A percentile compares a stretch with the other conserved stretches of the same genome.
phyloP scores from a whole-genome alignment of 768 basidiomycete species.

The Suillus americanus region DNA sequence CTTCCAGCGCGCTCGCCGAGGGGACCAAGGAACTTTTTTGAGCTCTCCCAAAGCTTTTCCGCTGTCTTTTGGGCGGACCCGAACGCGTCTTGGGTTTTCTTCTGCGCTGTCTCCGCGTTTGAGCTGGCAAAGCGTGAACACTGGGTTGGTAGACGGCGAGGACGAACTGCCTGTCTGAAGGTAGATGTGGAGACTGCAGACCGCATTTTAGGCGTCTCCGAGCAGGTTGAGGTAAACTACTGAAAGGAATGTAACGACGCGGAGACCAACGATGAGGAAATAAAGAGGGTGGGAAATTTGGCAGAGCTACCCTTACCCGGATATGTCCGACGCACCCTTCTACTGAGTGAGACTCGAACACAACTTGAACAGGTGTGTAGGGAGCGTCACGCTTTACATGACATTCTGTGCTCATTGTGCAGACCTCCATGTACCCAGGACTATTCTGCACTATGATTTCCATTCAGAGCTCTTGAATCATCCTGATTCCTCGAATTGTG shows the following conservation, averaged over 20 bases:
- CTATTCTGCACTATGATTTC: not conserved
- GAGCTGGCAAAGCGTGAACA: slow-evolving; percentile 43
- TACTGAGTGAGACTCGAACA: not conserved
- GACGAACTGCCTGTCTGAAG: slow-evolving; percentile 23
- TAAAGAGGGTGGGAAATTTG: slow-evolving; percentile 14
- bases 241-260: slow-evolving; percentile 5
- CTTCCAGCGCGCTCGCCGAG: slow-evolving; percentile 54
- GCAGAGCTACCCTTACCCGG: slow-evolving; percentile 4
- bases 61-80: slow-evolving; percentile 57
- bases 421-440: not conserved
- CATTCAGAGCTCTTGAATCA: not conserved
- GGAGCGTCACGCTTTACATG: not conserved
- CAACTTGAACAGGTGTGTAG: not conserved
- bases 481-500: not conserved
- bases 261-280: slow-evolving; percentile 9
- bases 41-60: slow-evolving; percentile 49
- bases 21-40: slow-evolving; percentile 48
- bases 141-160: slow-evolving; percentile 12
- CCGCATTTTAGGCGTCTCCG: slow-evolving; percentile 20
- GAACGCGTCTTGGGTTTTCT: slow-evolving; percentile 72
- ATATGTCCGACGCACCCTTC: slow-evolving; percentile 8
- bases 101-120: slow-evolving; percentile 50
- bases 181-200: slow-evolving; percentile 24
- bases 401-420: not conserved
- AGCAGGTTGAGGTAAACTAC: slow-evolving; percentile 6